Base-by-base conservation (phyloP, 2,329 filamentous ascomycete species). In the Ophiostoma himal-ulmi region DNA sequence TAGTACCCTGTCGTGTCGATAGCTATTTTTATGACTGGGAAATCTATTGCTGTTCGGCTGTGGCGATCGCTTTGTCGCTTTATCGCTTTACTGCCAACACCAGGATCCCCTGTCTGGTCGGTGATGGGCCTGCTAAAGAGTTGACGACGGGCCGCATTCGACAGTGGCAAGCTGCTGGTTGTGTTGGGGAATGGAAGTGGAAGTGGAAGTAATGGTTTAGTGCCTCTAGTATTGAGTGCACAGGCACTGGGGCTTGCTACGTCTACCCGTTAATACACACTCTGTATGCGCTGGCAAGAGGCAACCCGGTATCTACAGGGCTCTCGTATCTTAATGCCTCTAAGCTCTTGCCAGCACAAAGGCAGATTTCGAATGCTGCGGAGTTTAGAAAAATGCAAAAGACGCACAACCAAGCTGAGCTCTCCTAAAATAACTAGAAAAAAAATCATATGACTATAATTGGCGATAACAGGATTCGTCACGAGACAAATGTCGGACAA, bases 201-300 rank as follows among this genome's bases (percentile, higher is more conserved):
- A 48, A 48, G 44, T 48, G n/a, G 44, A 48, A 48, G 17, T 44
- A 48, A 30, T 30, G 3, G 30, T 30, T 30, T 48, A 48, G 44
- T 48, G 44, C 17, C 44, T 7, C 7, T 48, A n/a, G 44, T 6
- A 48, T 20, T 48, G 17, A 48, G 17, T 48, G 17, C 0, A 14
- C 5, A 44, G 17, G 44, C 44, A 48, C 44, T 48, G n/a, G 30
- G 39, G 39, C 22, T 57, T 3, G 17, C 20, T 54, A 10, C 0
- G 11, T 26, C 4, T 26, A 14, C 10, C 6, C 39, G 30, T 30
- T 30, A 30, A 30, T 30, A 2, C 30, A 3, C 30, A 30, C 17
- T 20, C n/a, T 48, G 11, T 34, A 13, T 62, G 57, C 57, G 57
- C 57, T 62, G 57, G 57, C 57, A 62, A 62, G 57, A 62, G 57